Percentiles rank a stretch among this genome's conserved stretches.
phyloP scores from a whole-genome alignment of 768 basidiomycete genomes.

The Mrakia frigida region DNA sequence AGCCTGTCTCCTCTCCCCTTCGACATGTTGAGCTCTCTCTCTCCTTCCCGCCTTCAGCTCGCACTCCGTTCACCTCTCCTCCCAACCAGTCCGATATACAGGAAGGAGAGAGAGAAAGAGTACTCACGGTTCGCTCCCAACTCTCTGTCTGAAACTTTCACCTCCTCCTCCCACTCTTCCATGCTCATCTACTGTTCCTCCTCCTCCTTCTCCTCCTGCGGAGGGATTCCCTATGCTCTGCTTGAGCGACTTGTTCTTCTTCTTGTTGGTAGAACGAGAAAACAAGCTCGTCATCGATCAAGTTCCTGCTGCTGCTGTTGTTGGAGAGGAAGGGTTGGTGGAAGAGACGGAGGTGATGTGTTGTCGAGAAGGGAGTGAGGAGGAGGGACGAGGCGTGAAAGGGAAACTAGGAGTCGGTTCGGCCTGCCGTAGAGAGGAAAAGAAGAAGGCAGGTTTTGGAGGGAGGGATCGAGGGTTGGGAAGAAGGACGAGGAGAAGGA shows the following conservation, averaged over 20 bases:
- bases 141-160: slow-evolving; percentile 6
- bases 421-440: too few species aligned
- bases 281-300: neutral
- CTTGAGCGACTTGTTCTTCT: slow-evolving; percentile 12
- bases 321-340: too few species aligned
- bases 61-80: neutral
- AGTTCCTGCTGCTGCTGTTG: neutral
- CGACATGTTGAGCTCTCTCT: too few species aligned
- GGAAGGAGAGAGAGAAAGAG: neutral
- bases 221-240: neutral
- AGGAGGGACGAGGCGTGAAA: too few species aligned
- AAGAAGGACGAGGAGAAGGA: too few species aligned
- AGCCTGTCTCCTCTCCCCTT: neutral
- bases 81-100: neutral
- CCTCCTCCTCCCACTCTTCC: slow-evolving; percentile 1
- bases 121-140: slow-evolving; percentile 12
- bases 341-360: too few species aligned
- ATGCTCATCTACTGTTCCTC: neutral
- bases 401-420: too few species aligned
- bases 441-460: too few species aligned
- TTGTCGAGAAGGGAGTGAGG: too few species aligned
- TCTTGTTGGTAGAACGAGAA: slow-evolving; percentile 5
- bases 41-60: neutral
- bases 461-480: too few species aligned
- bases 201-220: neutral